phyloP scores from a whole-genome alignment of 2,329 filamentous ascomycete species.

The Elsinoe arachidis region DNA sequence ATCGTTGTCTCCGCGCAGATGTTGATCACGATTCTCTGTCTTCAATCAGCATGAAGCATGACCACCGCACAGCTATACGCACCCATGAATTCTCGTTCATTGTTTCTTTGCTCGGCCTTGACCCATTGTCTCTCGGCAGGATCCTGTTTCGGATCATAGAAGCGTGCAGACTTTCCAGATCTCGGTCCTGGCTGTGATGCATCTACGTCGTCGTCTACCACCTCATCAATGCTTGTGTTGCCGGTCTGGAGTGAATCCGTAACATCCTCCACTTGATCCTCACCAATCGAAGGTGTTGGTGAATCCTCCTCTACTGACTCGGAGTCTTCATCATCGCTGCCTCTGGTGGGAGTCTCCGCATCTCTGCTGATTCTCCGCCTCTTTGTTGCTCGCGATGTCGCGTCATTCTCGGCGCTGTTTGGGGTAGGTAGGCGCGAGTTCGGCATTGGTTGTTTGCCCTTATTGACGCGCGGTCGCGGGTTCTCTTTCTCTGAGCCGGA shows the following conservation, averaged over 20 bases:
- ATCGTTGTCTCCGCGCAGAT: slow-evolving; percentile 55
- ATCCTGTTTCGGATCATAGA: slow-evolving; percentile 77
- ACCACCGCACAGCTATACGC: slow-evolving; percentile 16
- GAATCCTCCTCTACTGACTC: slow-evolving; percentile 25
- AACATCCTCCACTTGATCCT: slow-evolving; percentile 25
- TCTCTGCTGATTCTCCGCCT: slow-evolving; percentile 18
- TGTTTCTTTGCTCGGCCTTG: slow-evolving; percentile 59
- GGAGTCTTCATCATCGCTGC: slow-evolving; percentile 21
- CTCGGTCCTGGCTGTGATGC: neutral
- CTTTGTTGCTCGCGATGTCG: slow-evolving; percentile 20
- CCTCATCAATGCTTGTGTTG: neutral
- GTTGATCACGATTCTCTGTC: slow-evolving; percentile 62
- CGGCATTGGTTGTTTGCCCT: slow-evolving; percentile 38
- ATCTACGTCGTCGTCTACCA: neutral
- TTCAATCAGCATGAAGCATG: neutral
- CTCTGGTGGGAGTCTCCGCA: slow-evolving; percentile 15
- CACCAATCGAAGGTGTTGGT: slow-evolving; percentile 23
- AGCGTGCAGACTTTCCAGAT: slow-evolving; percentile 27
- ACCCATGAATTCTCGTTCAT: slow-evolving; percentile 56
- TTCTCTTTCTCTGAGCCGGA: slow-evolving; percentile 41
- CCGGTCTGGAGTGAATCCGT: neutral
- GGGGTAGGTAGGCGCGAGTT: slow-evolving; percentile 31
- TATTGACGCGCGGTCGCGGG: slow-evolving; percentile 26
- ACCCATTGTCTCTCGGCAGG: slow-evolving; percentile 62
- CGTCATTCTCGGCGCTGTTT: slow-evolving; percentile 26